Percentiles rank a stretch among this genome's conserved stretches.
Evolutionary conservation across 1,284 basidiomycete genomes (phyloP).

Genomic region (Psilocybe mexicana): DNA sequence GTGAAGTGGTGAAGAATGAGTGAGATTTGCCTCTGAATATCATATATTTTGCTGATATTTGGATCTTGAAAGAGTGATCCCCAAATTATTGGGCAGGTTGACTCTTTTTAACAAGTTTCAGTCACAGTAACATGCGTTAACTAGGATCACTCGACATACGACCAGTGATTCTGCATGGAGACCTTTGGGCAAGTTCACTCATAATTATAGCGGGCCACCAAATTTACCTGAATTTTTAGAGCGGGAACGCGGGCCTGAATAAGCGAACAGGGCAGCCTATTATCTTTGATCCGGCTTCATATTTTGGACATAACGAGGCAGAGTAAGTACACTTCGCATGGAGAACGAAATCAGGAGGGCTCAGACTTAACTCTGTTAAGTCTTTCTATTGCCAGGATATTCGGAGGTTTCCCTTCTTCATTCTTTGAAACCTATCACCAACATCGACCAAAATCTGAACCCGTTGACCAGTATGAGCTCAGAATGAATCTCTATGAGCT

Average conservation of each 20-base stretch:
- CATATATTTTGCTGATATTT: neutral
- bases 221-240: slow-evolving; percentile 38
- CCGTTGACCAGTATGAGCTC: slow-evolving; percentile 67
- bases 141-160: slow-evolving; percentile 53
- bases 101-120: neutral
- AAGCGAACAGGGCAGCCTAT: slow-evolving; percentile 56
- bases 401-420: slow-evolving; percentile 72
- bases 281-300: slow-evolving; percentile 83
- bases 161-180: slow-evolving; percentile 83
- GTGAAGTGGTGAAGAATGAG: slow-evolving; percentile 57
- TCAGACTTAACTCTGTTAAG: slow-evolving; percentile 34
- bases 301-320: slow-evolving; percentile 85
- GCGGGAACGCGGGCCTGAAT: slow-evolving; percentile 72
- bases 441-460: slow-evolving; percentile 67
- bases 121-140: neutral
- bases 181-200: slow-evolving; percentile 71
- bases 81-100: slow-evolving; percentile 59
- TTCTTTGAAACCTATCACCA: slow-evolving; percentile 80
- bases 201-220: no score
- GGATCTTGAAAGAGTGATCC: slow-evolving; percentile 61
- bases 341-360: neutral
- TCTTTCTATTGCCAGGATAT: slow-evolving; percentile 81
- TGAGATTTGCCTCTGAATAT: slow-evolving; percentile 34
- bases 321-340: slow-evolving; percentile 54
- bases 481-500: slow-evolving; percentile 78